These are phyloP conservation scores for Terana coerulea DNA, from an alignment of 768 basidiomycete species.

Conservation along the genomic window DNA sequence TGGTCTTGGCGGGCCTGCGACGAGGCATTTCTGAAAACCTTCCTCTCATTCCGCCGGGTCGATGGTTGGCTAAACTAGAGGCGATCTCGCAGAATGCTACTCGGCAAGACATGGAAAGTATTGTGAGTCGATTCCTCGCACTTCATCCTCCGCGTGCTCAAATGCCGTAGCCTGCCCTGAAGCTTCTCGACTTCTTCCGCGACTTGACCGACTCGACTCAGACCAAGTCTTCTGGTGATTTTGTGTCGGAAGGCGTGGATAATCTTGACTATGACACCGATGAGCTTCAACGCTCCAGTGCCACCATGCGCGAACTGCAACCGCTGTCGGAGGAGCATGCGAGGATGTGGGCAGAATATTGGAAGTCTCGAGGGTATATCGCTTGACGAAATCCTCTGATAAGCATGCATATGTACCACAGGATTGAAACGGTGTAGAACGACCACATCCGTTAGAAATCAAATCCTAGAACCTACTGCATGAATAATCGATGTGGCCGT, in stretches of 20 bases:
- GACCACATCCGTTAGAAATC: too few relatives aligned
- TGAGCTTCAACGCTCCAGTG: neutral
- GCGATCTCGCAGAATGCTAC: neutral
- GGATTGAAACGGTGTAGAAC: too few relatives aligned
- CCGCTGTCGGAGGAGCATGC: conserved; percentile 4
- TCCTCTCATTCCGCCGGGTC: neutral
- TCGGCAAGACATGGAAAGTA: neutral
- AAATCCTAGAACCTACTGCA: too few relatives aligned
- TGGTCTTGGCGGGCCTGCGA: conserved; percentile 1
- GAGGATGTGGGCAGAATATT: conserved; percentile 8
- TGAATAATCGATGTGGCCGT: too few relatives aligned
- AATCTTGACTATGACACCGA: neutral
- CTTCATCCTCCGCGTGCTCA: neutral
- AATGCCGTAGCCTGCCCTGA: conserved; percentile 6
- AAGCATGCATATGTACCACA: too few relatives aligned
- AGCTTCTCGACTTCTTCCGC: conserved; percentile 10
- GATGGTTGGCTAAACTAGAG: conserved; percentile 9
- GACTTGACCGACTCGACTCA: too few relatives aligned
- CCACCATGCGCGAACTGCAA: neutral
- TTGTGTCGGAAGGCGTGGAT: too few relatives aligned
- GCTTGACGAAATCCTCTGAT: too few relatives aligned
- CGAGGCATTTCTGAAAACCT: neutral
- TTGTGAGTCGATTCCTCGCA: neutral
- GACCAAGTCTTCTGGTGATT: too few relatives aligned
- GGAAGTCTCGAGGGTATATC: neutral